Percentiles rank a stretch among this genome's conserved stretches.
Evolutionary conservation across 257 asterid species (phyloP).

Genomic region (Petrea volubilis): DNA sequence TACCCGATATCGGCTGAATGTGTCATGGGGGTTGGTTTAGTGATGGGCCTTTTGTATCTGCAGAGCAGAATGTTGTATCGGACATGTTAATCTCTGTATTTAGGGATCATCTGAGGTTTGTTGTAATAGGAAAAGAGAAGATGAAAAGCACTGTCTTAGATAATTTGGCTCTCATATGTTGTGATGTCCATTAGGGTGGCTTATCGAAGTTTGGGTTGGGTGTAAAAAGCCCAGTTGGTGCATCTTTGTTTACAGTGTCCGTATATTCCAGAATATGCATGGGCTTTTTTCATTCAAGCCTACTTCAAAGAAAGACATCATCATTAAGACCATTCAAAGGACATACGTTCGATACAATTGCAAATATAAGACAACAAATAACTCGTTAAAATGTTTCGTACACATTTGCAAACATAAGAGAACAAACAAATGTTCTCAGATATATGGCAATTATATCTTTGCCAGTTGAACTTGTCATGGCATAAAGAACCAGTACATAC

Average conservation of each 20-base stretch:
- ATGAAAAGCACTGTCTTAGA: background rate
- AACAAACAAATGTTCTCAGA: no score
- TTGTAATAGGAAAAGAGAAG: conserved; percentile 17
- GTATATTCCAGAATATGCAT: conserved; percentile 8
- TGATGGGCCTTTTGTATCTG: conserved; percentile 4
- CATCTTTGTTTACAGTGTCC: background rate
- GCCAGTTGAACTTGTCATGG: background rate
- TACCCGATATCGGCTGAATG: background rate
- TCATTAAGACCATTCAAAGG: no score
- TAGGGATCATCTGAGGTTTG: conserved; percentile 27
- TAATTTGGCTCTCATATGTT: conserved; percentile 1
- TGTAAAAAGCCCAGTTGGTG: conserved; percentile 17
- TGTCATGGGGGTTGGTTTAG: background rate
- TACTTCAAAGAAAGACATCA: no score
- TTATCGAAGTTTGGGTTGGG: conserved; percentile 7
- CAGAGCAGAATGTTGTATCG: background rate
- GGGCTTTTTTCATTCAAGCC: no score
- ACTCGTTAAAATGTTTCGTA: no score
- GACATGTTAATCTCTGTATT: conserved; percentile 28
- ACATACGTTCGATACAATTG: no score
- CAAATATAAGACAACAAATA: no score
- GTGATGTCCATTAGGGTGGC: conserved; percentile 12
- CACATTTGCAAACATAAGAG: no score
- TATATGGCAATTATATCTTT: background rate
- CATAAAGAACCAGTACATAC: background rate